Evolutionary conservation across 2,329 filamentous ascomycete genomes (phyloP).

Genomic region (Arthrobotrys entomopaga): DNA sequence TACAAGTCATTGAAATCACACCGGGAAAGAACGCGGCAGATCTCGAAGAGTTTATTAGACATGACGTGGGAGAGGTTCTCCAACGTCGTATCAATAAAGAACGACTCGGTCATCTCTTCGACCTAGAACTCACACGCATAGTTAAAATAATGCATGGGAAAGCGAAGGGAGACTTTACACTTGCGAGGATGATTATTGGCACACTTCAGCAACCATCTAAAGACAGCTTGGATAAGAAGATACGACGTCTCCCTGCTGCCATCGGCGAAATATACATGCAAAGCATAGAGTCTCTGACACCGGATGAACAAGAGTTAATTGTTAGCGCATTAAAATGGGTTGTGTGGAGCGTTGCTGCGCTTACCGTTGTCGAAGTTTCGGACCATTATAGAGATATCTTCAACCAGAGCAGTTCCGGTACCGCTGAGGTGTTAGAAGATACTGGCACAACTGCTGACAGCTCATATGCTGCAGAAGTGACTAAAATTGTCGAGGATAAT

Average conservation of each 20-base stretch:
- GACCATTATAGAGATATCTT: conserved; percentile 40
- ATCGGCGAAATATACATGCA: conserved; percentile 45
- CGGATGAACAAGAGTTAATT: conserved; percentile 38
- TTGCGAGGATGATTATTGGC: conserved; percentile 35
- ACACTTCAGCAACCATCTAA: conserved; percentile 41
- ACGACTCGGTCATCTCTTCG: conserved; percentile 17
- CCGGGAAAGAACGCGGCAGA: conserved; percentile 25
- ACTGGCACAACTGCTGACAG: background rate
- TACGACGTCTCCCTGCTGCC: conserved; percentile 25
- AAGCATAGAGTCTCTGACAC: conserved; percentile 33
- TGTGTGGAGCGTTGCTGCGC: conserved; percentile 25
- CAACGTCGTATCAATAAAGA: conserved; percentile 27
- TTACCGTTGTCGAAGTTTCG: conserved; percentile 33
- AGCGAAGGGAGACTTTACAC: conserved; percentile 40
- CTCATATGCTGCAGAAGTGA: conserved; percentile 13
- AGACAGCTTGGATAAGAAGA: conserved; percentile 29
- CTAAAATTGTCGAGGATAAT: conserved; percentile 7
- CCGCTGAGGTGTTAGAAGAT: background rate
- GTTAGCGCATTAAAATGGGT: conserved; percentile 42
- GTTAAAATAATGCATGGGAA: conserved; percentile 35
- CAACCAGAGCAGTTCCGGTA: background rate
- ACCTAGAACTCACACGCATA: conserved; percentile 26
- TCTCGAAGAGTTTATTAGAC: conserved; percentile 20
- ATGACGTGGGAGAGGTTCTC: conserved; percentile 30
- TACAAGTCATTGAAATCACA: conserved; percentile 26